phyloP scores from a whole-genome alignment of 139 green algal genomes.

The Coelastrella sp. region DNA sequence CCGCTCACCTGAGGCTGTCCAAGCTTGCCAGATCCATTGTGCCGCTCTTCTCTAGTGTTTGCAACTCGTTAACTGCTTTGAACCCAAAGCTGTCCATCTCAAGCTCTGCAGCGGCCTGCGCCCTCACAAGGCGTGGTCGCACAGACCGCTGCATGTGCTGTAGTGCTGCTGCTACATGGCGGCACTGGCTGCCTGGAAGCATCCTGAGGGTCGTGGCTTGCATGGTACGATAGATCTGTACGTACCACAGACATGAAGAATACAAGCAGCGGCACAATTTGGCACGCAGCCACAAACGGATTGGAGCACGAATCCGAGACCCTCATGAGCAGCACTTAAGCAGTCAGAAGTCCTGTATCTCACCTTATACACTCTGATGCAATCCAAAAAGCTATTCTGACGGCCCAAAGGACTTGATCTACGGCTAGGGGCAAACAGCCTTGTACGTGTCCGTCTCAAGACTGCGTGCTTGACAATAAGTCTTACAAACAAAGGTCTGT shows the following conservation, averaged over 20 bases:
- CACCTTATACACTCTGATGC: too few species aligned
- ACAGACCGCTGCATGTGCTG: background rate
- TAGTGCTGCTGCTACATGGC: constrained; percentile 22
- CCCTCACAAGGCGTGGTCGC: background rate
- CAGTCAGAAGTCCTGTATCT: too few species aligned
- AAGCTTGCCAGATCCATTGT: background rate
- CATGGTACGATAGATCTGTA: background rate
- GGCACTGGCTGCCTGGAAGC: background rate
- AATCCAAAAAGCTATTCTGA: too few species aligned
- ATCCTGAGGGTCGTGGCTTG: background rate
- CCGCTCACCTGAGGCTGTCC: background rate
- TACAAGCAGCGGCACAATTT: background rate
- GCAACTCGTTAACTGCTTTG: background rate
- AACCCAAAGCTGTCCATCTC: background rate
- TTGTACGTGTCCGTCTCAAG: too few species aligned
- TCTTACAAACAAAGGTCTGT: too few species aligned
- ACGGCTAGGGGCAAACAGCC: too few species aligned
- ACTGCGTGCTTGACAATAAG: too few species aligned
- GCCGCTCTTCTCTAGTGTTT: background rate
- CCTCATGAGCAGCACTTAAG: too few species aligned
- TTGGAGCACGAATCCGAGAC: background rate
- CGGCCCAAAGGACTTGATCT: too few species aligned
- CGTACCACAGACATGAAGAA: background rate
- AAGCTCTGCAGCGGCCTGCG: background rate
- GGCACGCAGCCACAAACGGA: background rate